Evolutionary conservation across 257 asterid genomes (phyloP).

Genomic region (Petunia secreta): DNA sequence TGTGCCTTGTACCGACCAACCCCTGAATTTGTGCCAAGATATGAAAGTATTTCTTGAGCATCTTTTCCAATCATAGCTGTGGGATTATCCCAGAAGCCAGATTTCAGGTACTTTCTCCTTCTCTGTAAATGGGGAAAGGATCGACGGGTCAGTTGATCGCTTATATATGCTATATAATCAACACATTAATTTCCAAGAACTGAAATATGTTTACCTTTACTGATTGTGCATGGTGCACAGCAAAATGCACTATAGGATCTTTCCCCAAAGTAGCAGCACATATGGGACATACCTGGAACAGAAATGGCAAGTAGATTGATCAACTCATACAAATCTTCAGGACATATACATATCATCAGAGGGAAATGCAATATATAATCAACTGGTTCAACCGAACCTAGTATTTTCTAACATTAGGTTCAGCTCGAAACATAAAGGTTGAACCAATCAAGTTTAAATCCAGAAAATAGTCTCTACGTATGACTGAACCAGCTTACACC

Average conservation of each 20-base stretch:
- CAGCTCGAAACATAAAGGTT: no score
- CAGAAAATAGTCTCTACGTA: no score
- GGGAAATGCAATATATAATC: no score
- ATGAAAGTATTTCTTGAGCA: constrained; percentile 53
- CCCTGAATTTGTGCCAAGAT: constrained; percentile 43
- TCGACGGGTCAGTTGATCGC: not conserved
- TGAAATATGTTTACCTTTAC: constrained; percentile 54
- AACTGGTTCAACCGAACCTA: no score
- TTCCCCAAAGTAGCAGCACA: constrained; percentile 82
- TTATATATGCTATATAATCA: not conserved
- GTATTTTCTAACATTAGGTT: no score
- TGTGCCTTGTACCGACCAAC: constrained; percentile 36
- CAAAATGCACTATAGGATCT: constrained; percentile 70
- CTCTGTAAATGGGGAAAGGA: constrained; percentile 41
- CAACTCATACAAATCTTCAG: not conserved
- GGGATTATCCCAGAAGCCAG: constrained; percentile 55
- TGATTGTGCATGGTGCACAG: constrained; percentile 67
- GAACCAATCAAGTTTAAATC: no score
- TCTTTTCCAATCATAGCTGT: constrained; percentile 56
- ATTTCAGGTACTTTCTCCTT: constrained; percentile 62
- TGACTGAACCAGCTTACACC: no score
- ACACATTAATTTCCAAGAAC: not conserved
- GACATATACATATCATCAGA: not conserved
- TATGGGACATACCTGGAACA: constrained; percentile 78
- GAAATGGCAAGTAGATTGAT: constrained; percentile 10